Evolutionary conservation across 345 rosid genomes (phyloP), one percentile per base, ranked within the genome.

Genomic region (Rhodamnia argentea): DNA sequence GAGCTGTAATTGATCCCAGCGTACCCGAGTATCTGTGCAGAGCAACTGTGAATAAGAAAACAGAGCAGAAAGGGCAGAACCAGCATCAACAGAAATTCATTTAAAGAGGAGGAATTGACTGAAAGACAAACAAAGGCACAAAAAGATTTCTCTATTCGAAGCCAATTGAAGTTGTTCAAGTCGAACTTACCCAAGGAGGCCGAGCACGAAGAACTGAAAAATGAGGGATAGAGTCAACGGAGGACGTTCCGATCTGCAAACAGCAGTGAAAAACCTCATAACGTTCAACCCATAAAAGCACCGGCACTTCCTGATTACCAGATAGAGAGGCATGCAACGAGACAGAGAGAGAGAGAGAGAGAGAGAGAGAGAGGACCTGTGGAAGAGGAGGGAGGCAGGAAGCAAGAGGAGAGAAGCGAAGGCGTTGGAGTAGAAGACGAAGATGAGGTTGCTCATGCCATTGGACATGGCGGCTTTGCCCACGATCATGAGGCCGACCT

Each of bases 371-470:
- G 26, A 57, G 4, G 50, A 91, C 93, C 93, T 91, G 90, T 91
- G 92, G 91, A 89, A 85, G 89, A 93, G 85, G 54, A 92, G 84
- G 76, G 95, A 89, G 85, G 85, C 26, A 11, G 94, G 95, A 56
- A 93, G 92, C 84, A 94, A 91, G 85, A 94, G 29, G 82, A 93
- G 90, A 44, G 95, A 87, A 82, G 95, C 94, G 27, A 94, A 88
- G 56, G 93, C 88, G 84, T 93, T 93, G 57, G 95, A 93, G 92
- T 93, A 93, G n/a, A 87, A 89, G 84, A 92, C 88, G 70, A 93
- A 90, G 90, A 92, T 75, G 88, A 92, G 83, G 86, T 70, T 90
- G 90, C 90, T 84, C 92, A 93, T 92, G 82, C 97, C 95, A 18
- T 88, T 56, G 54, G 95, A 90, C 93, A 94, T 92, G 90, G 87